A percentile compares a stretch with the other conserved stretches of the same genome.
These are phyloP conservation scores for Macrolepiota dolichaula DNA, from an alignment of 768 basidiomycete genomes.

Conservation along the genomic window DNA sequence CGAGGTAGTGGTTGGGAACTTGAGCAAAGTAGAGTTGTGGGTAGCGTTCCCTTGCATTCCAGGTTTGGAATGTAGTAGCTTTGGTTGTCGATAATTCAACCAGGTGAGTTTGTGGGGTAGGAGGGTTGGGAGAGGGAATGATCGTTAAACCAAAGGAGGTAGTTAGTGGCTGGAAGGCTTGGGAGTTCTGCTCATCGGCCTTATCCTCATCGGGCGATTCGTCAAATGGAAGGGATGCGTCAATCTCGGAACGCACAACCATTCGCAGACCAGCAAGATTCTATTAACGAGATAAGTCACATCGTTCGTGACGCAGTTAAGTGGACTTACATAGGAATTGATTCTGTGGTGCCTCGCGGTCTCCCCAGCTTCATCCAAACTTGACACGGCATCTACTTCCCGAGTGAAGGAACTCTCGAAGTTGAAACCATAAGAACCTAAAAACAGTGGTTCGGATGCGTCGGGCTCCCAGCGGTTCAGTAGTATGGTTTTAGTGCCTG, in stretches of 20 bases:
- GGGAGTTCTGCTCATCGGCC: constrained; percentile 32
- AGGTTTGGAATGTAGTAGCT: background rate
- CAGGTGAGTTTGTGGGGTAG: constrained; percentile 2
- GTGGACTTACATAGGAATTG: constrained; percentile 42
- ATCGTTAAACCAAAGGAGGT: constrained; percentile 3
- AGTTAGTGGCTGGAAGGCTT: background rate
- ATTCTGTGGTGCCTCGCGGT: constrained; percentile 49
- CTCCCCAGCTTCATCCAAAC: constrained; percentile 35
- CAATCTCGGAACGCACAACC: constrained; percentile 26
- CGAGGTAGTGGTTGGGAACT: constrained; percentile 59
- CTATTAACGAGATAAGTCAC: background rate
- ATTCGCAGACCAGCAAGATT: constrained; percentile 22
- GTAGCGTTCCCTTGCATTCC: constrained; percentile 58
- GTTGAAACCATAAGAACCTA: constrained; percentile 43
- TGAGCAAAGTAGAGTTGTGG: constrained; percentile 70
- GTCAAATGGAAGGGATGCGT: constrained; percentile 19
- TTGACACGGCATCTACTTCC: constrained; percentile 7
- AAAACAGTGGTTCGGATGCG: constrained; percentile 23
- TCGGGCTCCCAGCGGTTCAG: constrained; percentile 47
- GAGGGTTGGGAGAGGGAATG: constrained; percentile 1
- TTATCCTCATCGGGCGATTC: constrained; percentile 20
- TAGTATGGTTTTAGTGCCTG: constrained; percentile 48
- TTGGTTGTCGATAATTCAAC: constrained; percentile 5
- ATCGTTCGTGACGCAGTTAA: background rate
- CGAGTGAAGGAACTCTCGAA: constrained; percentile 49